phyloP scores from a whole-genome alignment of 805 yeast genomes.

The Maudiozyma barnettii region DNA sequence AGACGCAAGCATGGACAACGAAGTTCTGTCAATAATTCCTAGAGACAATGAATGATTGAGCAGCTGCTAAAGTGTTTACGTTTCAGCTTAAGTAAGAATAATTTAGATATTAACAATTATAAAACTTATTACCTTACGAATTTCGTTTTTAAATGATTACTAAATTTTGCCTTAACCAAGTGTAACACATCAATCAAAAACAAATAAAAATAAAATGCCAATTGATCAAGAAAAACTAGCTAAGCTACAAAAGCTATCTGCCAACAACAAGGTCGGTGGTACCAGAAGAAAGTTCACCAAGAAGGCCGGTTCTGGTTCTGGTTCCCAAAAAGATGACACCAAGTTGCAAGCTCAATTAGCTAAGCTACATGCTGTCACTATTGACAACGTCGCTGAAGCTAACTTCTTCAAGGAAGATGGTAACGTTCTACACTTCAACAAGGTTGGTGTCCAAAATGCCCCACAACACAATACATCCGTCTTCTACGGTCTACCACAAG shows the following conservation, averaged over 20 bases:
- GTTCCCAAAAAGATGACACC: conserved; percentile 75
- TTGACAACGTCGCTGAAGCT: conserved; percentile 90
- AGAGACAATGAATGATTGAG: too few species aligned
- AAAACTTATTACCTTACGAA: too few species aligned
- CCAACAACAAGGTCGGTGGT: conserved; percentile 71
- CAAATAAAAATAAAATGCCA: conserved; percentile 43
- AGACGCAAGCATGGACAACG: too few species aligned
- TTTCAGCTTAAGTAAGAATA: too few species aligned
- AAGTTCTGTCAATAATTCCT: too few species aligned
- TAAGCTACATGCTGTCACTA: conserved; percentile 80
- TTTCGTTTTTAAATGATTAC: neutral
- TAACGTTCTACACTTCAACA: conserved; percentile 87
- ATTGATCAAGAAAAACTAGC: conserved; percentile 92
- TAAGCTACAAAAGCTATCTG: conserved; percentile 69
- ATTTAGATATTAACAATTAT: too few species aligned
- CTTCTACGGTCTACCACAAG: conserved; percentile 91
- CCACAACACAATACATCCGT: conserved; percentile 85
- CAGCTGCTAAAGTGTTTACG: too few species aligned
- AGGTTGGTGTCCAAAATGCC: conserved; percentile 93
- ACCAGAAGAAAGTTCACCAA: conserved; percentile 91
- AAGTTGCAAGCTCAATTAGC: conserved; percentile 83
- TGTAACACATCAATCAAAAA: neutral
- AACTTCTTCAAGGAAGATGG: conserved; percentile 96
- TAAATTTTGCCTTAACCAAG: too few species aligned
- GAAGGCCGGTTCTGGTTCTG: conserved; percentile 36